Evolutionary conservation across 139 green algal genomes (phyloP).

Genomic region (Haematococcus lacustris): DNA sequence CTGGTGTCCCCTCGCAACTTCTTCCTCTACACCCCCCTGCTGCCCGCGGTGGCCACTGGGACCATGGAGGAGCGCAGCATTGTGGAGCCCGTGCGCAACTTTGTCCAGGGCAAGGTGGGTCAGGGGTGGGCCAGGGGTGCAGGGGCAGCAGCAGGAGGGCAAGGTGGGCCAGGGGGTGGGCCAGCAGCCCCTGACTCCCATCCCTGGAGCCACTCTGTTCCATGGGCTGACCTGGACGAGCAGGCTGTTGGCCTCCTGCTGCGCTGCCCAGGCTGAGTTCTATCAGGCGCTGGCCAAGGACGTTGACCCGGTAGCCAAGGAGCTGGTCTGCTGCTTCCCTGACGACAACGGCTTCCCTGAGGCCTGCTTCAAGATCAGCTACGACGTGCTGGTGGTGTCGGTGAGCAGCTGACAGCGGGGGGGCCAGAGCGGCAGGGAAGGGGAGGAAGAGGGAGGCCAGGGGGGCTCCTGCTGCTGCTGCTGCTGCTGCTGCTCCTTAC

Average conservation of each 20-base stretch:
- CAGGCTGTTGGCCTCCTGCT: too few species aligned
- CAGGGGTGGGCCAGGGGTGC: too few species aligned
- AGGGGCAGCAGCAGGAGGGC: too few species aligned
- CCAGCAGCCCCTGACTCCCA: too few species aligned
- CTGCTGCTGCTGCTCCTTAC: background rate
- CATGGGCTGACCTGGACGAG: too few species aligned
- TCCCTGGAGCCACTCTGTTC: too few species aligned
- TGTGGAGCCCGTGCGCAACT: conserved; percentile 81
- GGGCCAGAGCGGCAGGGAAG: too few species aligned
- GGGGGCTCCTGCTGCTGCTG: background rate
- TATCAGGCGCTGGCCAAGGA: conserved; percentile 77
- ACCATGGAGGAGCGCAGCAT: conserved; percentile 90
- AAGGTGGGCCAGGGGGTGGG: too few species aligned
- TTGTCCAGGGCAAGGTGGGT: conserved; percentile 49
- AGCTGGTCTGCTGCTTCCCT: conserved; percentile 82
- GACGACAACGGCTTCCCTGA: conserved; percentile 63
- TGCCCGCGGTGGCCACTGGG: conserved; percentile 80
- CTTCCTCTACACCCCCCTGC: conserved; percentile 95
- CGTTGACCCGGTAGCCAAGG: conserved; percentile 66
- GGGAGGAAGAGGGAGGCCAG: background rate
- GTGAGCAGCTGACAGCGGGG: conserved; percentile 38
- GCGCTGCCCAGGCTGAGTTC: conserved; percentile 76
- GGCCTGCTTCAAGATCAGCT: conserved; percentile 80
- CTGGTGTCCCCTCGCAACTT: conserved; percentile 89
- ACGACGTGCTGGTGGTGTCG: conserved; percentile 77